phyloP scores from a whole-genome alignment of 805 yeast genomes.

The Zygotorulaspora chibaensis region DNA sequence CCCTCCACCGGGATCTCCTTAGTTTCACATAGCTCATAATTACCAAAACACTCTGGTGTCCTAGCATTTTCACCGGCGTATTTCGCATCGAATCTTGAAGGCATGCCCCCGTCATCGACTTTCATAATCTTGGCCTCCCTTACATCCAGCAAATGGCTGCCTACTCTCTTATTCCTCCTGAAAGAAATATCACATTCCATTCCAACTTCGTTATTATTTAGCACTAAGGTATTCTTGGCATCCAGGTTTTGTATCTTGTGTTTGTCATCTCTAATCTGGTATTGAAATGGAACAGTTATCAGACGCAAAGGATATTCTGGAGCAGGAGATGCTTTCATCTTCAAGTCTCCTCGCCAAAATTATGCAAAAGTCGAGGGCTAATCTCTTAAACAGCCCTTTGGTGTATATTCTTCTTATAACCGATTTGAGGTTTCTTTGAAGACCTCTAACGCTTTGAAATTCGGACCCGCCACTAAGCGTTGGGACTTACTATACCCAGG shows the following conservation, averaged over 20 bases:
- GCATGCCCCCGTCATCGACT: background rate
- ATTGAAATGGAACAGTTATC: slow-evolving; percentile 27
- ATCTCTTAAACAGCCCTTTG: too few species aligned
- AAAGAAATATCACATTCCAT: background rate
- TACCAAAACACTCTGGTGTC: slow-evolving; percentile 1
- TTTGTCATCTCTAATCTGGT: slow-evolving; percentile 14
- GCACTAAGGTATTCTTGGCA: slow-evolving; percentile 1
- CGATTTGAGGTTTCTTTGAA: background rate
- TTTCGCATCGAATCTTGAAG: slow-evolving; percentile 1
- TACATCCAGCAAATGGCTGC: slow-evolving; percentile 7
- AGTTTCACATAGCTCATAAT: background rate
- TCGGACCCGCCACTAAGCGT: too few species aligned
- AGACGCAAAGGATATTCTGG: slow-evolving; percentile 26
- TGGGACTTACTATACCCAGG: too few species aligned
- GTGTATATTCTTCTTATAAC: background rate
- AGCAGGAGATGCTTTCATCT: slow-evolving; percentile 11
- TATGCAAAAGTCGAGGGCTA: background rate
- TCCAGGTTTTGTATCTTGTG: background rate
- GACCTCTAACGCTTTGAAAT: too few species aligned
- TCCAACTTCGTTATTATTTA: slow-evolving; percentile 1
- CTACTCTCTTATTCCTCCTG: slow-evolving; percentile 11
- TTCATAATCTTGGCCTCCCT: slow-evolving; percentile 5
- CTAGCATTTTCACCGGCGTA: background rate
- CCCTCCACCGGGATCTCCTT: background rate
- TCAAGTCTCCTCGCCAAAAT: background rate